Evolutionary conservation across 208 protist species (phyloP).

Genomic region (Strigomonas galati): DNA sequence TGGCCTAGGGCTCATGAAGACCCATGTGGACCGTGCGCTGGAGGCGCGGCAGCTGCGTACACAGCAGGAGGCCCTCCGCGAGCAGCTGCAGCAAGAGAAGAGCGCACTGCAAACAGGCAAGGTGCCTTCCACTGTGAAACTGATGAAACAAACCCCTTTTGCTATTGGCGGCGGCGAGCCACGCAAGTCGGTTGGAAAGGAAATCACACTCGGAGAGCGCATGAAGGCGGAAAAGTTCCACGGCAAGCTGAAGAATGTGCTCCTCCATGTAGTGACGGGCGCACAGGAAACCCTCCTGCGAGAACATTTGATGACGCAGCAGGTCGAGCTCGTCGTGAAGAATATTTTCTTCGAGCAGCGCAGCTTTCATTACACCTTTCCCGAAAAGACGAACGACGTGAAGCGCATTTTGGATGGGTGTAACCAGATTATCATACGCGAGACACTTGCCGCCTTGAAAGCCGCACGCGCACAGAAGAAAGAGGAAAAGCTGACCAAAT

Average conservation of each 20-base stretch:
- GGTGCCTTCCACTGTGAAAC: too few relatives aligned
- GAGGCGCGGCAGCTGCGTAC: background rate
- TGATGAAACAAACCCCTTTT: background rate
- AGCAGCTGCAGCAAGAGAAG: too few relatives aligned
- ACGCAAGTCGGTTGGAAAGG: constrained; percentile 48
- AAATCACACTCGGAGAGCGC: constrained; percentile 26
- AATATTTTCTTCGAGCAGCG: constrained; percentile 24
- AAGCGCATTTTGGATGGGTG: constrained; percentile 17
- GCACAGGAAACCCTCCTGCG: constrained; percentile 32
- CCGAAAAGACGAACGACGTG: constrained; percentile 25
- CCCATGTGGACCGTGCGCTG: constrained; percentile 36
- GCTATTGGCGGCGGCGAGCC: background rate
- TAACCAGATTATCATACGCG: constrained; percentile 2
- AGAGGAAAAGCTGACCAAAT: background rate
- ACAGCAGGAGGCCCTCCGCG: background rate
- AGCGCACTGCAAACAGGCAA: too few relatives aligned
- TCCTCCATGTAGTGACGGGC: constrained; percentile 15
- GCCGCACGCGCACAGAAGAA: background rate
- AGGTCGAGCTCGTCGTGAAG: constrained; percentile 31
- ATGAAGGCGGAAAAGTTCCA: constrained; percentile 3
- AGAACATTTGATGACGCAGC: constrained; percentile 16
- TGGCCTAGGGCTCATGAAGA: constrained; percentile 48
- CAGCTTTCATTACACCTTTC: constrained; percentile 28
- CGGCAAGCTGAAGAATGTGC: constrained; percentile 18
- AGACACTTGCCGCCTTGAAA: background rate